Evolutionary conservation across 2,329 filamentous ascomycete genomes (phyloP), one percentile per base, ranked within the genome.

Genomic region (Teratosphaeria gauchensis): DNA sequence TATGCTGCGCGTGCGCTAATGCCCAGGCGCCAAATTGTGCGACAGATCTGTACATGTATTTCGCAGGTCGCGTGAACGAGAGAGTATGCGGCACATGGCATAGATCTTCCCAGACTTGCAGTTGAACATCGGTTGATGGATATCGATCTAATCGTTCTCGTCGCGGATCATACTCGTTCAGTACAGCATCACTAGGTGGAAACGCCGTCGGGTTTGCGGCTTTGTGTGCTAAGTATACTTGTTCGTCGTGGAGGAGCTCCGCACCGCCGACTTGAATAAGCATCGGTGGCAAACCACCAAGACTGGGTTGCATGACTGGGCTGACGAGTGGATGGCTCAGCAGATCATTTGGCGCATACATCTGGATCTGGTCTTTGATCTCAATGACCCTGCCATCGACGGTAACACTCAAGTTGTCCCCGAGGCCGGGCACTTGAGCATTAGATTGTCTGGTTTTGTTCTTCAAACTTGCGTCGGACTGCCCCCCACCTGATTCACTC

Each of bases 1-100:
- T 83, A 60, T 90, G 82, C 69, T 96, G 92, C 0, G 91, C 90
- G 63, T 87, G 81, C 0, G 92, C 90, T 24, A 96, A 79, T 0
- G 88, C 88, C 92, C 92, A 97, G 0, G 92, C 90, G 1, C 91
- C 88, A 68, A 99, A 97, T 65, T 96, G 92, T 0, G 94, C 89
- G 56, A 96, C 85, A 1, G 90, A 89, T 54, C 92, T 84, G 71
- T 90, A 97, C 91, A 97, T 96, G 75, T 88, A 89, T 72, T 97
- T 97, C 53, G 92, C 94, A 0, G 94, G 94, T n/a, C 87, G 83
- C 0, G 92, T 97, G 72, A 96, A 97, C 67, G 90, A 95, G n/a
- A 97, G 80, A 0, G 92, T 96, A 0, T 92, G 90, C 0, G 88
- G 86, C 5, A 95, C 92, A 70, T 97, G 92, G 68, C 94, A 97